Evolutionary conservation across 2,329 filamentous ascomycete genomes (phyloP).

Genomic region (Cordyceps cicadae): DNA sequence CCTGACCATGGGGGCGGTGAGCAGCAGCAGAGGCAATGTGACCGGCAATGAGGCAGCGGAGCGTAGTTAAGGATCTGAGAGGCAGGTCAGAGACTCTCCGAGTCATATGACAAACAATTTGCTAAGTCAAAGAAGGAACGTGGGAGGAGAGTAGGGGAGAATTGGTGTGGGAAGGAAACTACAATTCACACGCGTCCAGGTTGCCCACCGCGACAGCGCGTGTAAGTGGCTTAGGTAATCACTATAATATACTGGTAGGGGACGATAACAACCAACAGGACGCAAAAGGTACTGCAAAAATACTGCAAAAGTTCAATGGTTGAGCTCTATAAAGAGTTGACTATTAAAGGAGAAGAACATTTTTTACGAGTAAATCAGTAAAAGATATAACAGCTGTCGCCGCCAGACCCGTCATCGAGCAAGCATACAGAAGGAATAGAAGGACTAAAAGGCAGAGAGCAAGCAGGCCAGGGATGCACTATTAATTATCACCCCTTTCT

Average conservation of each 20-base stretch:
- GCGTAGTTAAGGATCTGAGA: constrained; percentile 30
- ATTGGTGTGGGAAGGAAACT: not conserved
- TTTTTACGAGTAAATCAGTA: too few species aligned
- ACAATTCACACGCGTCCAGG: not conserved
- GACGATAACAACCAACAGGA: too few species aligned
- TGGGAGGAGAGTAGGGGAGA: not conserved
- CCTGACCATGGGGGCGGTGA: constrained; percentile 14
- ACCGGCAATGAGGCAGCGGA: constrained; percentile 17
- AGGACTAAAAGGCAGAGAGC: too few species aligned
- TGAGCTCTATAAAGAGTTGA: not conserved
- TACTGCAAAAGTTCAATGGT: too few species aligned
- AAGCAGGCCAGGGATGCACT: too few species aligned
- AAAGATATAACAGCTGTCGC: too few species aligned
- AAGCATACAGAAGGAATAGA: too few species aligned
- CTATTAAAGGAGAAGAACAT: too few species aligned
- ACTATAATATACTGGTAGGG: not conserved
- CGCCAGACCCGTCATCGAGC: too few species aligned
- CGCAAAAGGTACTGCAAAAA: not conserved
- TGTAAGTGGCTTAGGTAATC: not conserved
- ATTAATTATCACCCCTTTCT: too few species aligned
- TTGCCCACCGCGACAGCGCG: not conserved
- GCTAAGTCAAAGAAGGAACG: not conserved
- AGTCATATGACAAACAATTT: constrained; percentile 22
- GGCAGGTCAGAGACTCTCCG: constrained; percentile 23
- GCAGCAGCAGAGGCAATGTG: constrained; percentile 18